A percentile compares a stretch with the other conserved stretches of the same genome.
Conservation (phyloP, 2,329 filamentous ascomycete genomes). For the Ophiosphaerella narmari region DNA sequence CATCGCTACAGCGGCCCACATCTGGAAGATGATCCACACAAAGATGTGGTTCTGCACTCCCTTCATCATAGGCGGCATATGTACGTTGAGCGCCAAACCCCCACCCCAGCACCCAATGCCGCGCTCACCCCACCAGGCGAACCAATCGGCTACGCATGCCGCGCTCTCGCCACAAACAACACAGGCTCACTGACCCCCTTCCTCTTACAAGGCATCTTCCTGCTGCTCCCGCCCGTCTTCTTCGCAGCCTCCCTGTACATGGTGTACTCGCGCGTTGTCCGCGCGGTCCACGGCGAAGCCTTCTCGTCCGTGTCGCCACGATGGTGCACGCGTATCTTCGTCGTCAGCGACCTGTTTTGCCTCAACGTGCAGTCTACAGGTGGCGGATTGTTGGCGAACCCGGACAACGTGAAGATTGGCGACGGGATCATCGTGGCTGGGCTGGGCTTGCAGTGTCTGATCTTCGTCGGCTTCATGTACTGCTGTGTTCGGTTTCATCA, state of each 20-base stretch:
- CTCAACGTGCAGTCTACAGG: constrained; percentile 56
- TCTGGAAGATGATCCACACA: constrained; percentile 47
- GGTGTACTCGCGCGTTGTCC: constrained; percentile 46
- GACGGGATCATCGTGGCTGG: constrained; percentile 56
- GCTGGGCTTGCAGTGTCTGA: constrained; percentile 60
- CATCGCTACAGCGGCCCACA: constrained; percentile 47
- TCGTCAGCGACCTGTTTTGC: constrained; percentile 57
- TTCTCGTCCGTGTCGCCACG: constrained; percentile 48
- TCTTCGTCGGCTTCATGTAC: constrained; percentile 60
- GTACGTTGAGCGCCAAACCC: constrained; percentile 44
- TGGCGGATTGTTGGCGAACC: constrained; percentile 44
- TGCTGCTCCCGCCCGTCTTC: constrained; percentile 49
- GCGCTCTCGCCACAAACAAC: constrained; percentile 45
- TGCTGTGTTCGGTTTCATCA: constrained; percentile 55
- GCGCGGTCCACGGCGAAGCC: constrained; percentile 41
- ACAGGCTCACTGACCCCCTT: constrained; percentile 38
- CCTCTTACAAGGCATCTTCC: constrained; percentile 45
- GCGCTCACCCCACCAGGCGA: constrained; percentile 48
- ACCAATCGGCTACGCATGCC: constrained; percentile 56
- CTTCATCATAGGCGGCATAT: constrained; percentile 52
- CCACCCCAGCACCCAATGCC: background rate
- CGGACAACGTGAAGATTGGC: constrained; percentile 1
- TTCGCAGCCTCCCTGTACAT: constrained; percentile 53
- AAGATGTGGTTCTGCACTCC: constrained; percentile 54
- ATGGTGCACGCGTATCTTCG: constrained; percentile 59